Evolutionary conservation across 306 rosid genomes (phyloP).

Genomic region (Cucumis melo): DNA sequence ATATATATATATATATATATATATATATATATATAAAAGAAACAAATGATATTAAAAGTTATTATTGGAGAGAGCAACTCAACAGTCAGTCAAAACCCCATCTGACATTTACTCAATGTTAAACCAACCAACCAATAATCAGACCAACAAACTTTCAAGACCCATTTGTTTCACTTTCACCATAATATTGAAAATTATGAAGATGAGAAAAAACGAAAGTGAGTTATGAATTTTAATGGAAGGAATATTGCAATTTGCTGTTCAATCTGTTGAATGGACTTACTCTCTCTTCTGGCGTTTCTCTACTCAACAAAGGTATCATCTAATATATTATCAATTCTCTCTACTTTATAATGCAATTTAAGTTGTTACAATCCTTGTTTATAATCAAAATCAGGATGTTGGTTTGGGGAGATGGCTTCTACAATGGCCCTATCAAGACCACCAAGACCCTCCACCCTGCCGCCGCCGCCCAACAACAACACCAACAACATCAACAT

Average conservation of each 20-base stretch:
- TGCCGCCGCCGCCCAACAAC: conserved; percentile 39
- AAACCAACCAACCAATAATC: too few relatives aligned
- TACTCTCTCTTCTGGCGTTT: conserved; percentile 87
- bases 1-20: too few relatives aligned
- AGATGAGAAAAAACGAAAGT: too few relatives aligned
- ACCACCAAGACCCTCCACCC: conserved; percentile 87
- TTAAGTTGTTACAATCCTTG: too few relatives aligned
- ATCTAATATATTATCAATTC: too few relatives aligned
- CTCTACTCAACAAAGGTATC: conserved; percentile 72
- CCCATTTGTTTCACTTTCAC: not conserved
- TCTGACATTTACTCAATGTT: not conserved
- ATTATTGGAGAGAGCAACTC: too few relatives aligned
- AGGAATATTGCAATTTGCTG: conserved; percentile 65
- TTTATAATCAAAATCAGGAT: conserved; percentile 21
- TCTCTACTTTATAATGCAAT: too few relatives aligned
- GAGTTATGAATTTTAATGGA: not conserved
- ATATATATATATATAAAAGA: too few relatives aligned
- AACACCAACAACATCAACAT: not conserved
- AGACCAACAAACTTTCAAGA: not conserved
- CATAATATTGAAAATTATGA: too few relatives aligned
- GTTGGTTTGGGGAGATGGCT: conserved; percentile 83
- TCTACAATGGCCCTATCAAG: conserved; percentile 93
- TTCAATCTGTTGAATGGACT: conserved; percentile 98
- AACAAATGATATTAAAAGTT: too few relatives aligned
- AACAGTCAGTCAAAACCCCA: too few relatives aligned